Evolutionary conservation across 768 basidiomycete species (phyloP).

Genomic region (Pholiota molesta): DNA sequence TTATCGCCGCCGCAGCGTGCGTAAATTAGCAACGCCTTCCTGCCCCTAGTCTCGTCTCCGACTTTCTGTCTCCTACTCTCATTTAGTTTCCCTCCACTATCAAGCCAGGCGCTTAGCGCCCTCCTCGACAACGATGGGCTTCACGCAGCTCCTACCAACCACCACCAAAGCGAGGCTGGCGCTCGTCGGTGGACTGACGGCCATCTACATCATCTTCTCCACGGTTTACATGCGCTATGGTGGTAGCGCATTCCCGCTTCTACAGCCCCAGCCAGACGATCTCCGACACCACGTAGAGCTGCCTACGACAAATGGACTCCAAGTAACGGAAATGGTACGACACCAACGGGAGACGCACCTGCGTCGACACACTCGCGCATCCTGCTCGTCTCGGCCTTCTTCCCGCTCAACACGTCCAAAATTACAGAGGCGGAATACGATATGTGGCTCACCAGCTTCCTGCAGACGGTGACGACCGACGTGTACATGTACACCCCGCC

Average conservation of each 20-base stretch:
- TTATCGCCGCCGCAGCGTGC: too few relatives aligned
- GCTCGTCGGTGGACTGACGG: conserved; percentile 19
- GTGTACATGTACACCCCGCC: conserved; percentile 57
- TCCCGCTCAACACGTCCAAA: conserved; percentile 52
- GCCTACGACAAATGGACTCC: not conserved
- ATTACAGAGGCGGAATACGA: conserved; percentile 48
- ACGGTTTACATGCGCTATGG: conserved; percentile 17
- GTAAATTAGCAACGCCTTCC: too few relatives aligned
- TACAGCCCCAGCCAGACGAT: conserved; percentile 3
- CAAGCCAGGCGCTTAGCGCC: not conserved
- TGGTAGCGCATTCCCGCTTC: conserved; percentile 7
- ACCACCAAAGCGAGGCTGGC: conserved; percentile 20
- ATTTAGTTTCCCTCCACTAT: not conserved
- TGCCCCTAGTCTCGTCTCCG: too few relatives aligned
- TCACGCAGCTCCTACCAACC: conserved; percentile 11
- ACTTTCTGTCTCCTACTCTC: not conserved
- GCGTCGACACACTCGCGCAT: conserved; percentile 23
- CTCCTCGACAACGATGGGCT: conserved; percentile 10
- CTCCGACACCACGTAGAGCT: not conserved
- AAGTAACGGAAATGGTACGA: not conserved
- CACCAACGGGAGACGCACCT: not conserved
- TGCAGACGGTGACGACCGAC: conserved; percentile 48
- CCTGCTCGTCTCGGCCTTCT: conserved; percentile 58
- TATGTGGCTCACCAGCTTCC: conserved; percentile 46
- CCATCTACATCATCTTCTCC: conserved; percentile 17